Conservation (phyloP, 305 asterid species). For the Rubia balearica region DNA sequence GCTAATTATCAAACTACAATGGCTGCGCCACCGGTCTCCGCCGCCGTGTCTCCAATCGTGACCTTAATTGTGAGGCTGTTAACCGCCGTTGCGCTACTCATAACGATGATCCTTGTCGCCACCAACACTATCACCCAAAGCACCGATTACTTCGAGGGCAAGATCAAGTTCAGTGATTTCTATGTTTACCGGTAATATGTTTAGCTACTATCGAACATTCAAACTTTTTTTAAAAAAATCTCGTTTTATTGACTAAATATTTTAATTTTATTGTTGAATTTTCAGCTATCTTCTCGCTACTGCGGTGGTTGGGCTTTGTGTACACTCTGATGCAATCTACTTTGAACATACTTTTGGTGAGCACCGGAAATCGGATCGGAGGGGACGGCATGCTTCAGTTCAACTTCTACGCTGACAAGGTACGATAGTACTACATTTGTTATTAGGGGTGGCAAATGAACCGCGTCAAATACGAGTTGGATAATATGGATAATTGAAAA, state of each 20-base stretch:
- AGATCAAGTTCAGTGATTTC: slow-evolving; percentile 27
- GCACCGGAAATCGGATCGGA: slow-evolving; percentile 35
- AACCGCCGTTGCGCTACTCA: slow-evolving; percentile 23
- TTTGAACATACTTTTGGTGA: slow-evolving; percentile 19
- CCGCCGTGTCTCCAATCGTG: slow-evolving; percentile 26
- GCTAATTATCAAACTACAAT: slow-evolving; percentile 4
- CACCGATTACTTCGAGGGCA: neutral
- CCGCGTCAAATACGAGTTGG: too few species aligned
- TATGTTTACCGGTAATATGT: slow-evolving; percentile 23
- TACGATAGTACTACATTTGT: neutral
- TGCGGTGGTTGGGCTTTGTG: slow-evolving; percentile 26
- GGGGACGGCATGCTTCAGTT: slow-evolving; percentile 24
- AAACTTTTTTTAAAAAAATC: too few species aligned
- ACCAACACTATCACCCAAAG: slow-evolving; percentile 23
- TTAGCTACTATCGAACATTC: too few species aligned
- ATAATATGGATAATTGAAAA: too few species aligned
- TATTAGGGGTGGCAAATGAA: too few species aligned
- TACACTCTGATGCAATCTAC: slow-evolving; percentile 30
- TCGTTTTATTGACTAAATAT: neutral
- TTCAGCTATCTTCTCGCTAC: slow-evolving; percentile 33
- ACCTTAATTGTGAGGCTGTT: slow-evolving; percentile 26
- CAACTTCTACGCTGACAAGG: slow-evolving; percentile 44
- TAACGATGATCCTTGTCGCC: slow-evolving; percentile 32
- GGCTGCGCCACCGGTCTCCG: slow-evolving; percentile 34
- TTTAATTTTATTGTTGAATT: neutral